These are phyloP conservation scores for Lophiostoma macrostomum DNA, from an alignment of 495 filamentous ascomycete species.

Conservation along the genomic window DNA sequence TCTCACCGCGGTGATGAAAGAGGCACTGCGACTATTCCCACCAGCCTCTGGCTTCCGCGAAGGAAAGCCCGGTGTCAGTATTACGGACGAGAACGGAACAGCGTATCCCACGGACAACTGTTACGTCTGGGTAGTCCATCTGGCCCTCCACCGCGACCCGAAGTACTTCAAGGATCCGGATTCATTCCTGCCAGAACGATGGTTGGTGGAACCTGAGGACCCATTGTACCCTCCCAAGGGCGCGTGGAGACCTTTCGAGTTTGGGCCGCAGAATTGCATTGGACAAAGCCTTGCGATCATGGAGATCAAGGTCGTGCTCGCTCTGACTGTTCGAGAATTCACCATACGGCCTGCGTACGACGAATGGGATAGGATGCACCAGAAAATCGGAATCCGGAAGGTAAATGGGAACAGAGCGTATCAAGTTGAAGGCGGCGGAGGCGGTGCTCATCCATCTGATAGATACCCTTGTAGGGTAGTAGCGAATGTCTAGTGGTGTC, in stretches of 20 bases:
- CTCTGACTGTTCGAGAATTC: slow-evolving; percentile 47
- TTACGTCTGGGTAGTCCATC: slow-evolving; percentile 28
- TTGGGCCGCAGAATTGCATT: slow-evolving; percentile 53
- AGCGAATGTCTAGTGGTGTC: no score
- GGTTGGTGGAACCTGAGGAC: slow-evolving; percentile 7
- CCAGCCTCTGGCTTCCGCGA: slow-evolving; percentile 18
- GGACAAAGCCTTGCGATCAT: slow-evolving; percentile 46
- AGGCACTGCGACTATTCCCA: slow-evolving; percentile 24
- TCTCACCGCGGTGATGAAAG: slow-evolving; percentile 24
- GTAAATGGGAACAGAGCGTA: slow-evolving; percentile 18
- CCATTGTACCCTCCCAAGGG: slow-evolving; percentile 12
- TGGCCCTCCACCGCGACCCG: slow-evolving; percentile 26
- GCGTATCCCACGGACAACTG: slow-evolving; percentile 38
- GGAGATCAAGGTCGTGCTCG: slow-evolving; percentile 43
- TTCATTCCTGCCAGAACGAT: slow-evolving; percentile 29
- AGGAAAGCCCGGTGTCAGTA: slow-evolving; percentile 18
- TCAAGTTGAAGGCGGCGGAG: slow-evolving; percentile 16
- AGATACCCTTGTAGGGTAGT: slow-evolving; percentile 5
- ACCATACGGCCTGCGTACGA: slow-evolving; percentile 40
- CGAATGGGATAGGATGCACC: slow-evolving; percentile 17
- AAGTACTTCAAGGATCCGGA: background rate
- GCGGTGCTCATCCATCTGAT: slow-evolving; percentile 13
- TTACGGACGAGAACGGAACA: slow-evolving; percentile 32
- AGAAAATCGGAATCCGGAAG: background rate
- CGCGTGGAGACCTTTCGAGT: slow-evolving; percentile 23